These are phyloP conservation scores for Graphilbum ipis-grandicollis DNA, from an alignment of 2,329 filamentous ascomycete species.

Conservation along the genomic window DNA sequence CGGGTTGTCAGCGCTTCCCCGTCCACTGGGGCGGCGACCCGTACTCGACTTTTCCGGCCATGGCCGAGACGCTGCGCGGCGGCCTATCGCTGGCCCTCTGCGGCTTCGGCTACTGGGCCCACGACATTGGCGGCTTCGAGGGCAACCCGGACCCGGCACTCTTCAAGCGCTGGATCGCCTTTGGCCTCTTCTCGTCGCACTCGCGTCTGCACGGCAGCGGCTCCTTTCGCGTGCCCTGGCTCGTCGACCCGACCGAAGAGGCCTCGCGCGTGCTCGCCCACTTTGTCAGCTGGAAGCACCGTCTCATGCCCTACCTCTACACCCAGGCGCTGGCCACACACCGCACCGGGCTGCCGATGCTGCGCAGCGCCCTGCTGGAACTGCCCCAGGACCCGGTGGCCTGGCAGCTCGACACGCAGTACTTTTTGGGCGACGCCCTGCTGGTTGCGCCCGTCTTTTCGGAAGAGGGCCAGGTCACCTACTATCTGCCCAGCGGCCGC, in stretches of 20 bases:
- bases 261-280: constrained; percentile 28
- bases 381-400: constrained; percentile 53
- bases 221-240: constrained; percentile 61
- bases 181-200: constrained; percentile 53
- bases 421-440: constrained; percentile 50
- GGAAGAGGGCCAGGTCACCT: constrained; percentile 44
- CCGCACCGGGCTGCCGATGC: constrained; percentile 13
- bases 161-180: constrained; percentile 67
- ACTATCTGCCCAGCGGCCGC: constrained; percentile 33
- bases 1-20: constrained; percentile 51
- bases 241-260: constrained; percentile 46
- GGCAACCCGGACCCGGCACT: constrained; percentile 48
- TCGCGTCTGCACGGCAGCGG: constrained; percentile 52
- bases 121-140: constrained; percentile 33
- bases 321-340: constrained; percentile 19
- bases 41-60: constrained; percentile 55
- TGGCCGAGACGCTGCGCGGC: constrained; percentile 39
- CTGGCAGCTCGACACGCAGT: constrained; percentile 53
- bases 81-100: constrained; percentile 13
- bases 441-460: constrained; percentile 48
- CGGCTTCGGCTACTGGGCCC: constrained; percentile 14
- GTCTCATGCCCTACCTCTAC: constrained; percentile 34
- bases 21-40: constrained; percentile 61
- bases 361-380: constrained; percentile 50
- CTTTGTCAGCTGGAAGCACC: constrained; percentile 31